A percentile compares a stretch with the other conserved stretches of the same genome.
phyloP scores from a whole-genome alignment of 2,329 filamentous ascomycete species.

The Aspergillus glaucus region DNA sequence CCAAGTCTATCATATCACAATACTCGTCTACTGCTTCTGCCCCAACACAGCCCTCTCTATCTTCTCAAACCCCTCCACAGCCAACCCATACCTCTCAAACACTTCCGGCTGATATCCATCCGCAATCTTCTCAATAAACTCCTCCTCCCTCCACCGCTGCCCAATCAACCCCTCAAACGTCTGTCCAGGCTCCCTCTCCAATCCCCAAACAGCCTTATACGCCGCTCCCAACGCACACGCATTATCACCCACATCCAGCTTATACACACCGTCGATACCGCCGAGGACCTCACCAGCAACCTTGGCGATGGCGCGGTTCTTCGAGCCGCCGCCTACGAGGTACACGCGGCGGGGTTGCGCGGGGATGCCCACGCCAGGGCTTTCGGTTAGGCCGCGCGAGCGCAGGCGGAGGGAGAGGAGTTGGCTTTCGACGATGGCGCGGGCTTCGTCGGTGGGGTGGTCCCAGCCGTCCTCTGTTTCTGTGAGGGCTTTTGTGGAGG shows the following conservation, averaged over 20 bases:
- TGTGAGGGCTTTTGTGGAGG: constrained; percentile 44
- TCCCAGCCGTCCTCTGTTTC: constrained; percentile 51
- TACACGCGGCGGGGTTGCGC: constrained; percentile 85
- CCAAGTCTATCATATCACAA: not conserved
- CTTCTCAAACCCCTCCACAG: constrained; percentile 67
- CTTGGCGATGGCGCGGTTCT: constrained; percentile 81
- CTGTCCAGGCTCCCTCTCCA: constrained; percentile 62
- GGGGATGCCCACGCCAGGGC: constrained; percentile 54
- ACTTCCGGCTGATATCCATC: constrained; percentile 69
- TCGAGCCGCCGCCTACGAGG: constrained; percentile 85
- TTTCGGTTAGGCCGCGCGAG: constrained; percentile 66
- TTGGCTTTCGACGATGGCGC: constrained; percentile 90
- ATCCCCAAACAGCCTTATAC: constrained; percentile 92
- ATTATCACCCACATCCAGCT: constrained; percentile 88
- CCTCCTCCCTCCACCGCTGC: constrained; percentile 75
- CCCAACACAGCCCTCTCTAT: constrained; percentile 64
- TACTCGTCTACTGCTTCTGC: constrained; percentile 10
- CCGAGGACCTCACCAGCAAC: constrained; percentile 84
- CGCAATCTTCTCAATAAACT: constrained; percentile 74
- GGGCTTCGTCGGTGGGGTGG: constrained; percentile 63
- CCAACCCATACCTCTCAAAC: constrained; percentile 71
- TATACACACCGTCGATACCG: constrained; percentile 82
- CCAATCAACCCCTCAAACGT: constrained; percentile 86
- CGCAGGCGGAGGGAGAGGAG: constrained; percentile 84
- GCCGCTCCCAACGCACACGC: constrained; percentile 90